phyloP scores from a whole-genome alignment of 169 alveolate species.

The Theileria parva region DNA sequence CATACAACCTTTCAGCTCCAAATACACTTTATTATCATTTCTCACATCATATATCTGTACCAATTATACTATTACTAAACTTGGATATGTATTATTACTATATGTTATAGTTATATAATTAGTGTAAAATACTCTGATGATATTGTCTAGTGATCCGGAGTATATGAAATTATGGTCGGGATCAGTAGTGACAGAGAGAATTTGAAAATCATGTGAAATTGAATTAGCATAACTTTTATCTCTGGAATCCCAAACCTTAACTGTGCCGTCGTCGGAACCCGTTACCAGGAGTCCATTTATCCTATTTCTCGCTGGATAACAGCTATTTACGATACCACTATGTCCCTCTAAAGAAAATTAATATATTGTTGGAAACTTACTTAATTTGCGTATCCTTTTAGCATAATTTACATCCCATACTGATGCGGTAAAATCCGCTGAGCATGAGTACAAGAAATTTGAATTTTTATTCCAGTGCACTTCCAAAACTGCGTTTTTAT shows the following conservation, averaged over 20 bases:
- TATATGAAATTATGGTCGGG: slow-evolving; percentile 70
- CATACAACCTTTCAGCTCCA: slow-evolving; percentile 69
- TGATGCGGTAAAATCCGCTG: slow-evolving; percentile 82
- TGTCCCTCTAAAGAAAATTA: slow-evolving; percentile 45
- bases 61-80: not conserved
- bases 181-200: slow-evolving; percentile 77
- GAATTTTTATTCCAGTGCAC: slow-evolving; percentile 74
- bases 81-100: not conserved
- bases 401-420: slow-evolving; percentile 83
- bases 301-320: slow-evolving; percentile 55
- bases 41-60: slow-evolving; percentile 69
- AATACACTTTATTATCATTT: slow-evolving; percentile 52
- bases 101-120: no score
- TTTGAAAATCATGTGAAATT: slow-evolving; percentile 73
- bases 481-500: slow-evolving; percentile 84
- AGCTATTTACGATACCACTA: slow-evolving; percentile 60
- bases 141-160: slow-evolving; percentile 80
- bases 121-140: slow-evolving; percentile 63
- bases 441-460: slow-evolving; percentile 75
- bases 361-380: slow-evolving; percentile 39
- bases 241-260: slow-evolving; percentile 83
- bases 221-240: slow-evolving; percentile 63
- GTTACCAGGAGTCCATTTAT: slow-evolving; percentile 61
- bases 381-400: slow-evolving; percentile 68
- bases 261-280: slow-evolving; percentile 83